Evolutionary conservation across 1,139 yeast species (phyloP).

Genomic region (Yamadazyma aaseri): DNA sequence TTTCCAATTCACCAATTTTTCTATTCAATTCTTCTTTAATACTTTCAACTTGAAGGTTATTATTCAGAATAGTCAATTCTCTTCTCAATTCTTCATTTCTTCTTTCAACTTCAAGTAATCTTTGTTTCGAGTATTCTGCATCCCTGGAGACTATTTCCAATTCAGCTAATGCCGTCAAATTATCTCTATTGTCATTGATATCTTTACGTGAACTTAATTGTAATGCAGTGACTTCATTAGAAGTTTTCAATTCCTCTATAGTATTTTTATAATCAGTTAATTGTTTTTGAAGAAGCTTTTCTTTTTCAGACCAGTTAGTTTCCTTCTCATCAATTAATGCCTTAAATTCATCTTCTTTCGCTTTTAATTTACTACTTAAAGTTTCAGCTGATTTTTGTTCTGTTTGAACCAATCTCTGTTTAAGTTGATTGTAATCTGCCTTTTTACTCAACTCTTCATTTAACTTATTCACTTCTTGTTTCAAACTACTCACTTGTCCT

Average conservation of each 20-base stretch:
- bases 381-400: slow-evolving; percentile 60
- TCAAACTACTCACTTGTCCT: slow-evolving; percentile 52
- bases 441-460: slow-evolving; percentile 60
- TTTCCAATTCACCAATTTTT: slow-evolving; percentile 56
- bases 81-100: slow-evolving; percentile 74
- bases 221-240: slow-evolving; percentile 53
- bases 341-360: slow-evolving; percentile 63
- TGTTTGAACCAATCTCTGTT: slow-evolving; percentile 53
- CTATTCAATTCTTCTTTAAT: slow-evolving; percentile 35
- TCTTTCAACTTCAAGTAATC: slow-evolving; percentile 70
- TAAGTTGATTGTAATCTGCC: slow-evolving; percentile 80
- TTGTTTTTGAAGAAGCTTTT: slow-evolving; percentile 43
- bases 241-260: slow-evolving; percentile 53
- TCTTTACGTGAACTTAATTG: slow-evolving; percentile 42
- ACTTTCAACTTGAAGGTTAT: slow-evolving; percentile 37
- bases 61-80: slow-evolving; percentile 55
- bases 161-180: slow-evolving; percentile 42
- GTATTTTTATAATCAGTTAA: slow-evolving; percentile 47
- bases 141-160: slow-evolving; percentile 71
- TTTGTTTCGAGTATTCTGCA: slow-evolving; percentile 66
- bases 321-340: slow-evolving; percentile 63
- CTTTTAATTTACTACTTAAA: slow-evolving; percentile 42
- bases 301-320: slow-evolving; percentile 56
- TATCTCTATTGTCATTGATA: slow-evolving; percentile 12
- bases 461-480: slow-evolving; percentile 53